Percentiles rank a stretch among this genome's conserved stretches.
Conservation (phyloP, 257 asterid genomes). For the Anisodus acutangulus region DNA sequence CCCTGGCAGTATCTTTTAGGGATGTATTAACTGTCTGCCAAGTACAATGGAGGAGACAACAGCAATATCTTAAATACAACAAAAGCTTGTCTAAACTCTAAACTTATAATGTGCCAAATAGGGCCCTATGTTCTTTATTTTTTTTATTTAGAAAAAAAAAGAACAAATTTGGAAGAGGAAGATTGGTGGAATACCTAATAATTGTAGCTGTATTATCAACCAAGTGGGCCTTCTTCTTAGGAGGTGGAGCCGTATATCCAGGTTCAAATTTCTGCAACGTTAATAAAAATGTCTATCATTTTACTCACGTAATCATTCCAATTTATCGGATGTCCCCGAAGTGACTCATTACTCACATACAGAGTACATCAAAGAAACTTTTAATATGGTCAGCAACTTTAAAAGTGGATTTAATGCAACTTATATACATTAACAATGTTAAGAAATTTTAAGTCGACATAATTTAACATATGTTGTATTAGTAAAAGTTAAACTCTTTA, state of each 20-base stretch:
- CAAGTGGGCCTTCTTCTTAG: slow-evolving; percentile 54
- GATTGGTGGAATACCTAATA: slow-evolving; percentile 52
- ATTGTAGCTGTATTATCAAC: slow-evolving; percentile 55
- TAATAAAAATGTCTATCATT: not conserved
- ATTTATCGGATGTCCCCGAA: too few species aligned
- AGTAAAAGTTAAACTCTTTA: not conserved
- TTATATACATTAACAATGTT: not conserved
- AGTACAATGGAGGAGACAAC: not conserved
- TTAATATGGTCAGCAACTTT: not conserved
- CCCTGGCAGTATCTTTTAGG: not conserved
- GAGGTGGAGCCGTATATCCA: slow-evolving; percentile 65
- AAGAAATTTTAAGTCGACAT: too few species aligned
- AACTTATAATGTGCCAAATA: not conserved
- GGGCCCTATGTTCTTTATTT: too few species aligned
- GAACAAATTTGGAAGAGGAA: not conserved
- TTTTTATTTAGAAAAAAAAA: not conserved
- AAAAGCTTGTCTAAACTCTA: not conserved
- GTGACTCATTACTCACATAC: not conserved
- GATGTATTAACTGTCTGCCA: too few species aligned
- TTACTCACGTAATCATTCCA: not conserved
- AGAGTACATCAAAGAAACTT: not conserved
- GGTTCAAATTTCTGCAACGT: slow-evolving; percentile 82
- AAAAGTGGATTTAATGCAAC: too few species aligned
- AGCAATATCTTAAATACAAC: not conserved
- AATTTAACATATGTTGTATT: too few species aligned